Conservation (phyloP, 805 yeast species). For the Starmerella bacillaris region DNA sequence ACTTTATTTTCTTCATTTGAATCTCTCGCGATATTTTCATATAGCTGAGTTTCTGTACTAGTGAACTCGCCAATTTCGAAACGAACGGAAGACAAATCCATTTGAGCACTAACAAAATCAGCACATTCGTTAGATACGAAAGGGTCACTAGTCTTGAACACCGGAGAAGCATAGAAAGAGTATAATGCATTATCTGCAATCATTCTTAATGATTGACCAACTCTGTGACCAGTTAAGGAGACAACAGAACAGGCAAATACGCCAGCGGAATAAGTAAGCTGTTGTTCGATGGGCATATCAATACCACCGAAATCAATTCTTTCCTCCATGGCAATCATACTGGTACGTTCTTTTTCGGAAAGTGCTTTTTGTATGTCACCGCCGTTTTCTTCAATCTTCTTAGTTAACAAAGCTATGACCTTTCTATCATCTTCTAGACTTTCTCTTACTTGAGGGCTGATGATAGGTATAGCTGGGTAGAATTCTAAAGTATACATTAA, state of each 20-base stretch:
- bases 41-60: constrained; percentile 14
- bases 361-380: constrained; percentile 10
- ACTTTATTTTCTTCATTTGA: constrained; percentile 2
- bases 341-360: constrained; percentile 22
- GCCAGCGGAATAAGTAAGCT: constrained; percentile 50
- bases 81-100: constrained; percentile 13
- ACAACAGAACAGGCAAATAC: constrained; percentile 47
- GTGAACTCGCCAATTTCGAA: constrained; percentile 14
- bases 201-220: constrained; percentile 49
- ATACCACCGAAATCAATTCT: constrained; percentile 20
- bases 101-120: constrained; percentile 19
- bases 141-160: constrained; percentile 28
- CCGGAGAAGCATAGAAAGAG: constrained; percentile 41
- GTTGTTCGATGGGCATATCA: constrained; percentile 27
- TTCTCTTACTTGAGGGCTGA: constrained; percentile 41
- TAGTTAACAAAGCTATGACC: constrained; percentile 17
- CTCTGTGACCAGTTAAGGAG: constrained; percentile 10
- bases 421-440: constrained; percentile 36
- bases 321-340: constrained; percentile 16
- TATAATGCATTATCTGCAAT: constrained; percentile 62
- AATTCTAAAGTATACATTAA: constrained; percentile 59
- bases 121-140: constrained; percentile 16
- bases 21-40: constrained; percentile 27
- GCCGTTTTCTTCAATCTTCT: constrained; percentile 13
- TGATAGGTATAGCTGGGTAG: constrained; percentile 68